Evolutionary conservation across 2,329 filamentous ascomycete genomes (phyloP).

Genomic region (Fusarium pseudograminearum): DNA sequence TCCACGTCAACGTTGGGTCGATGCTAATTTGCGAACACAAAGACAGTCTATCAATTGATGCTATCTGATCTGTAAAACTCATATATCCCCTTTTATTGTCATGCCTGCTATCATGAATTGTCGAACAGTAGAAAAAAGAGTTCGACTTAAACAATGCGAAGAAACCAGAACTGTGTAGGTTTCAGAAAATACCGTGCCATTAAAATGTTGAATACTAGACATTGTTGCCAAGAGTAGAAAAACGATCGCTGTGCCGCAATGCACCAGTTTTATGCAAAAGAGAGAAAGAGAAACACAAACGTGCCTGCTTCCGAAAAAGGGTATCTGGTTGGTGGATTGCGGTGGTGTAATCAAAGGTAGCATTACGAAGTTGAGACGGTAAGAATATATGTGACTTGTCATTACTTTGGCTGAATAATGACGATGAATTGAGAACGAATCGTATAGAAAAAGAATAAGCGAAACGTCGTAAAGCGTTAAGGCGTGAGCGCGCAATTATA

Average conservation of each 20-base stretch:
- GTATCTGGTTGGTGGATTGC: slow-evolving; percentile 35
- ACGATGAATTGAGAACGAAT: slow-evolving; percentile 7
- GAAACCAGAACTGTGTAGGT: slow-evolving; percentile 1
- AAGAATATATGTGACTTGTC: slow-evolving; percentile 7
- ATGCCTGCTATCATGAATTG: slow-evolving; percentile 24
- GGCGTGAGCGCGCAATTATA: slow-evolving; percentile 18
- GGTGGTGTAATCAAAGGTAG: slow-evolving; percentile 10
- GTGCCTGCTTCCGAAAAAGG: slow-evolving; percentile 38
- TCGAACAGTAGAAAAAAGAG: slow-evolving; percentile 6
- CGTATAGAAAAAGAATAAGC: slow-evolving; percentile 18
- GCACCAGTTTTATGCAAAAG: slow-evolving; percentile 38
- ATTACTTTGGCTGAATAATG: slow-evolving; percentile 11
- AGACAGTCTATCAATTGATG: slow-evolving; percentile 26
- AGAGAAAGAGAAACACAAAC: slow-evolving; percentile 22
- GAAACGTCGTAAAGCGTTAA: slow-evolving; percentile 39
- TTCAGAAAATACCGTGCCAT: slow-evolving; percentile 11
- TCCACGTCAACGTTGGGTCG: not conserved
- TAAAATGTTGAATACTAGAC: slow-evolving; percentile 8
- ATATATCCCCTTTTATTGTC: slow-evolving; percentile 12
- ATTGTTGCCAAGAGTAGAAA: slow-evolving; percentile 29
- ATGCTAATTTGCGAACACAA: slow-evolving; percentile 6
- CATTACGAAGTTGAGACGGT: slow-evolving; percentile 14
- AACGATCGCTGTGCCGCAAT: slow-evolving; percentile 36
- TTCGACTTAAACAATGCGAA: slow-evolving; percentile 6
- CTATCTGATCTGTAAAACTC: slow-evolving; percentile 19